phyloP scores from a whole-genome alignment of 129 eudicot species.

The Flaveria ramosissima region DNA sequence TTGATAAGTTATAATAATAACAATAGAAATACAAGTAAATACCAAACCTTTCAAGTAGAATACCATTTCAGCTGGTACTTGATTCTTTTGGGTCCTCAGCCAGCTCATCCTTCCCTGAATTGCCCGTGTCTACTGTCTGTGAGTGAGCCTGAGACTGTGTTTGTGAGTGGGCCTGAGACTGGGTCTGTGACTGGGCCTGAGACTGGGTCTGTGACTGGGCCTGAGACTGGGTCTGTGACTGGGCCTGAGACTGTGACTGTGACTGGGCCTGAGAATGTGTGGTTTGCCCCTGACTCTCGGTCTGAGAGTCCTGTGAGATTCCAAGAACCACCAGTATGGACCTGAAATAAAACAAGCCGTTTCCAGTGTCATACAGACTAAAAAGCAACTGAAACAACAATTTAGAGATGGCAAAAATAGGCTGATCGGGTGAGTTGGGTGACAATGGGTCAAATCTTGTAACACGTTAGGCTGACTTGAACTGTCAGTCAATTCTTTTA shows the following conservation, averaged over 20 bases:
- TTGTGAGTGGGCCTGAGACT: conserved; percentile 48
- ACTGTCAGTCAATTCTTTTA: neutral
- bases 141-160: conserved; percentile 50
- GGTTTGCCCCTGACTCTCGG: conserved; percentile 48
- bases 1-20: neutral
- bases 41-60: conserved; percentile 6
- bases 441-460: neutral
- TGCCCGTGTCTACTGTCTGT: conserved; percentile 49
- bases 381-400: conserved; percentile 11
- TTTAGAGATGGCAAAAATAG: neutral
- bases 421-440: neutral
- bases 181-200: conserved; percentile 47
- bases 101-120: conserved; percentile 49
- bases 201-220: conserved; percentile 47
- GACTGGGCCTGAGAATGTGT: conserved; percentile 46
- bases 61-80: conserved; percentile 36
- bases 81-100: conserved; percentile 67
- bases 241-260: conserved; percentile 48
- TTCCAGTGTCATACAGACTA: neutral
- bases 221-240: conserved; percentile 38
- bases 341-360: conserved; percentile 40
- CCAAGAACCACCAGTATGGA: conserved; percentile 75
- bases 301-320: conserved; percentile 59
- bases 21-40: neutral
- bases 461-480: neutral